Evolutionary conservation across 2,329 filamentous ascomycete species (phyloP).

Genomic region (Simplicillium aogashimaense): DNA sequence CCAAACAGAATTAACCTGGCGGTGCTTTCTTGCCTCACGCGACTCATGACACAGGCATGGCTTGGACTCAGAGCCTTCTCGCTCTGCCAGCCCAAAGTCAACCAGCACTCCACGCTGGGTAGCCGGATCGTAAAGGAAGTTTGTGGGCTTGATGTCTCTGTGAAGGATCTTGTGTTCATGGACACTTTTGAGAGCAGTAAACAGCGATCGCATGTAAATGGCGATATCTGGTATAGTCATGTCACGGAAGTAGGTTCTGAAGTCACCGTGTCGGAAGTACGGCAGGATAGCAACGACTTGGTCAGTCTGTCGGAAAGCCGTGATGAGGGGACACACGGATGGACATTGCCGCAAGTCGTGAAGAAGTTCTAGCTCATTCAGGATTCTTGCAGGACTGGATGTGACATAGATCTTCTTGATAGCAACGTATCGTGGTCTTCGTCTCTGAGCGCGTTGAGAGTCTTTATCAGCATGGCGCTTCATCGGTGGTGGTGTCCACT

Average conservation of each 20-base stretch:
- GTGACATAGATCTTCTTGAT: conserved; percentile 99
- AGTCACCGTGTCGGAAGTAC: conserved; percentile 93
- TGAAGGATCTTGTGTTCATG: conserved; percentile 82
- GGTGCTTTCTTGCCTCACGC: conserved; percentile 49
- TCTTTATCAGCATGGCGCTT: conserved; percentile 36
- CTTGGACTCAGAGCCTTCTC: conserved; percentile 65
- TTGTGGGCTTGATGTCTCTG: conserved; percentile 94
- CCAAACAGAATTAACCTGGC: conserved; percentile 48
- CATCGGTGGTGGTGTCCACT: conserved; percentile 60
- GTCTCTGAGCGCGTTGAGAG: conserved; percentile 19
- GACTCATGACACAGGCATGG: conserved; percentile 73
- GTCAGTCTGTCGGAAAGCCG: conserved; percentile 88
- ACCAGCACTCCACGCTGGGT: conserved; percentile 81
- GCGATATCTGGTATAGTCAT: conserved; percentile 81
- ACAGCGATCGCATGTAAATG: conserved; percentile 80
- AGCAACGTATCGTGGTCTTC: conserved; percentile 67
- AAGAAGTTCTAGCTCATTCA: conserved; percentile 91
- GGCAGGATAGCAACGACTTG: conserved; percentile 92
- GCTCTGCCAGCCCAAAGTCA: conserved; percentile 96
- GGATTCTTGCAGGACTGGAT: conserved; percentile 82
- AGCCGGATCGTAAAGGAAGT: conserved; percentile 84
- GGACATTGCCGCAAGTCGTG: conserved; percentile 75
- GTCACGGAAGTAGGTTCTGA: conserved; percentile 85
- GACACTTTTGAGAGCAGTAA: conserved; percentile 74
- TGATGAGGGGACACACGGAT: conserved; percentile 90